Base-by-base conservation (phyloP, 2,329 filamentous ascomycete genomes). In the Aspergillus sp. region DNA sequence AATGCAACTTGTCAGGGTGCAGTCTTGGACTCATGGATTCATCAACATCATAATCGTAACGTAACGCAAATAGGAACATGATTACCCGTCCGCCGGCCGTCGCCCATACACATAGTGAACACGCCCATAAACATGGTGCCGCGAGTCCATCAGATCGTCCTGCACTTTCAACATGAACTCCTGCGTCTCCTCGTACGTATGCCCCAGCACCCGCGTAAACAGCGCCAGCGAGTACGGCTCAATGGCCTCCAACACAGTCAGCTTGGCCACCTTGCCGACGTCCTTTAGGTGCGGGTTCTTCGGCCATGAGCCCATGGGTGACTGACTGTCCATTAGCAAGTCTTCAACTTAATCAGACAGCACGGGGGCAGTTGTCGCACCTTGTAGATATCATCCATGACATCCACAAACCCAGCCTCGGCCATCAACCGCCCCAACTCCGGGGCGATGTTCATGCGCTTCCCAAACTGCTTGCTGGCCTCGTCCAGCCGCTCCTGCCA, bases 201-300 rank as follows among this genome's bases (percentile, higher is more conserved):
- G 53, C 1, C 57, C 58, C 8, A 61, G 40, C 2, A 61, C 47
- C 4, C 57, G 46, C 4, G 59, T 63, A 32, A 58, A 60, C 7
- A 61, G 47, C 3, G 57, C 58, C 10, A 63, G 42, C 3, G 53
- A 52, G 36, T 60, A 61, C n/a, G 58, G 55, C 37, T 58, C 56
- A 15, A 61, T 42, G 2, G 51, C 46, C 26, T 60, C 55, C 11
- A 51, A 38, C 15, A 58, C 29, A 2, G 49, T 41, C 7, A 49
- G 27, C 40, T 51, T 52, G 29, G 49, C 48, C n/a, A 55, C 42
- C 11, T 50, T 44, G 8, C 58, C 58, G 12, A 61, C 52, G 17
- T 57, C 53, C 30, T 60, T 60, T 4, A 58, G 33, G 4, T 47
- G 51, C 4, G 36, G 43, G 29, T 51, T 48, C 32, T 55, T 58